phyloP scores from a whole-genome alignment of 768 basidiomycete genomes.

The Boletus rufocinnamomeus region DNA sequence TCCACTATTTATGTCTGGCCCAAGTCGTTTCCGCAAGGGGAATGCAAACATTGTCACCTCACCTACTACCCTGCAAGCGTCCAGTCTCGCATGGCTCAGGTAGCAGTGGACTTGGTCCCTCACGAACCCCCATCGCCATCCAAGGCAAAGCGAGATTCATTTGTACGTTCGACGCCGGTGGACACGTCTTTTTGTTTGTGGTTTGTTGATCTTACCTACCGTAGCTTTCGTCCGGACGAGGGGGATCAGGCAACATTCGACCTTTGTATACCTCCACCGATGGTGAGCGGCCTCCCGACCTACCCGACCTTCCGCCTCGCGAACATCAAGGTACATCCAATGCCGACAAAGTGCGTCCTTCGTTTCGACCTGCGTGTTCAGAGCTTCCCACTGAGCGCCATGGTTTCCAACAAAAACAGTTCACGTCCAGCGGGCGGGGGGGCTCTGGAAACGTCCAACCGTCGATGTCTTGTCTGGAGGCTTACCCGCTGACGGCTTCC shows the following conservation, averaged over 20 bases:
- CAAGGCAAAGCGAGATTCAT: slow-evolving; percentile 6
- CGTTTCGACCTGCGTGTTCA: neutral
- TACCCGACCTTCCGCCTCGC: neutral
- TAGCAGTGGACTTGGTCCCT: neutral
- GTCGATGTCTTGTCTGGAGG: slow-evolving; percentile 1
- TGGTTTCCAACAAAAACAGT: neutral
- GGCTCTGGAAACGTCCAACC: slow-evolving; percentile 29
- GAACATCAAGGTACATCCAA: neutral
- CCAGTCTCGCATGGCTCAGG: slow-evolving; percentile 15
- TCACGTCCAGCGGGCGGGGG: slow-evolving; percentile 28
- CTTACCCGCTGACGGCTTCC: slow-evolving; percentile 26
- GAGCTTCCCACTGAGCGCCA: neutral
- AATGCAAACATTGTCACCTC: slow-evolving; percentile 1
- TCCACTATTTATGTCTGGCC: slow-evolving; percentile 22
- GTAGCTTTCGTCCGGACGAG: slow-evolving; percentile 26
- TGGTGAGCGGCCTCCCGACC: neutral
- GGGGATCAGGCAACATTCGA: slow-evolving; percentile 28
- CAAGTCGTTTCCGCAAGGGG: neutral
- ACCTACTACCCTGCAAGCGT: neutral
- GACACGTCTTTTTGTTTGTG: neutral
- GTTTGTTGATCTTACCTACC: neutral
- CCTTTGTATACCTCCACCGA: neutral
- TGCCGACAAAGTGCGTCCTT: neutral
- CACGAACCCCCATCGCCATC: neutral
- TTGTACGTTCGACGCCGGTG: slow-evolving; percentile 19